A percentile compares a stretch with the other conserved stretches of the same genome.
These are phyloP conservation scores for Blastosporella zonata DNA, from an alignment of 1,284 basidiomycete genomes.

Conservation along the genomic window DNA sequence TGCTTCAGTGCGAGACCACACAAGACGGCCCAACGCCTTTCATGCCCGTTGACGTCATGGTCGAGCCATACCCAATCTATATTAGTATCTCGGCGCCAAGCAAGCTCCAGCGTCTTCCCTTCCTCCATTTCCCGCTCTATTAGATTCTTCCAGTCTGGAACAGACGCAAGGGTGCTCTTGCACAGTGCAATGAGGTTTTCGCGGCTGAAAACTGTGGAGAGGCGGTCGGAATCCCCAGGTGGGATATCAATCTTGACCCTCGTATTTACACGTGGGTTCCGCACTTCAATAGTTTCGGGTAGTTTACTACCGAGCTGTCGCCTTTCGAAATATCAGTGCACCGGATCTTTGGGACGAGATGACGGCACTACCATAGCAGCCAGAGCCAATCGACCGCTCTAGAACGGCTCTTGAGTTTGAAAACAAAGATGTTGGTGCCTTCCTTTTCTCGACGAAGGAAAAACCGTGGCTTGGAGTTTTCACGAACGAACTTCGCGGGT, in stretches of 20 bases:
- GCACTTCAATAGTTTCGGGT: constrained; percentile 43
- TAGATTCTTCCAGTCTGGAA: constrained; percentile 63
- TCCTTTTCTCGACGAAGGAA: constrained; percentile 47
- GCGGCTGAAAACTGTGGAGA: constrained; percentile 46
- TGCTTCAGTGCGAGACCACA: constrained; percentile 70
- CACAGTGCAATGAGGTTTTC: constrained; percentile 62
- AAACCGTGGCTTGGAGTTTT: constrained; percentile 38
- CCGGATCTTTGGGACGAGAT: neutral
- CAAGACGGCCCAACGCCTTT: constrained; percentile 70
- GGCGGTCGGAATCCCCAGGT: constrained; percentile 33
- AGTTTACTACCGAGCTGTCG: constrained; percentile 52
- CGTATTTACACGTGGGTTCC: constrained; percentile 49
- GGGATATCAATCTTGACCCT: constrained; percentile 68
- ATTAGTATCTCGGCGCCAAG: constrained; percentile 70
- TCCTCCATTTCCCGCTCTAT: constrained; percentile 49
- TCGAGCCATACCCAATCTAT: constrained; percentile 82
- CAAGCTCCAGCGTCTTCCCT: constrained; percentile 67
- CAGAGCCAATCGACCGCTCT: constrained; percentile 81
- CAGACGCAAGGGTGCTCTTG: constrained; percentile 45
- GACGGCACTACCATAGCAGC: constrained; percentile 62
- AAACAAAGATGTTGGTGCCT: constrained; percentile 79
- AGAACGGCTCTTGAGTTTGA: constrained; percentile 70
- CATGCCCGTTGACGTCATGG: constrained; percentile 56
- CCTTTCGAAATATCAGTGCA: constrained; percentile 40
- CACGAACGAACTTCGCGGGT: constrained; percentile 43